Evolutionary conservation across 768 basidiomycete species (phyloP).

Genomic region (Lactarius sp.): DNA sequence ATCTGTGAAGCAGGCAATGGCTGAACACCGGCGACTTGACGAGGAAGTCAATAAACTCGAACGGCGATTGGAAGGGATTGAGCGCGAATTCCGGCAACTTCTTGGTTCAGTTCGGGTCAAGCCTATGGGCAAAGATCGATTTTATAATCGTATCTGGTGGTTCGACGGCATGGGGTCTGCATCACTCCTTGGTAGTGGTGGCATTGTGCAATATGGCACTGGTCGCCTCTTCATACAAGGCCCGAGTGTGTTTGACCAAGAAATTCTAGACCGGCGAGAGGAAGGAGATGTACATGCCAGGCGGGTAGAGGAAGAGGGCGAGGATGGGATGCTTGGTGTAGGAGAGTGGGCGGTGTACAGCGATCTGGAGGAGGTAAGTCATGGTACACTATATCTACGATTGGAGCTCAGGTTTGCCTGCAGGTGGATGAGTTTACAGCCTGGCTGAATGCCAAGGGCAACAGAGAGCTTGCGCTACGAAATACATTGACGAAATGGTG

Average conservation of each 20-base stretch:
- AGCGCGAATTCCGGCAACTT: constrained; percentile 90
- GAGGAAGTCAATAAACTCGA: constrained; percentile 86
- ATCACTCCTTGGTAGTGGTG: constrained; percentile 72
- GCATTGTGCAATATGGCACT: constrained; percentile 77
- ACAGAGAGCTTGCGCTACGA: constrained; percentile 79
- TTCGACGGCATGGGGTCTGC: constrained; percentile 93
- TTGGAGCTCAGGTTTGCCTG: constrained; percentile 5
- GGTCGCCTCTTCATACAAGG: constrained; percentile 93
- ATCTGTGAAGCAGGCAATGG: constrained; percentile 73
- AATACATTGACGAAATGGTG: constrained; percentile 77
- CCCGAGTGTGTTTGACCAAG: constrained; percentile 74
- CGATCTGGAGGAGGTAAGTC: constrained; percentile 77
- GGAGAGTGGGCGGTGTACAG: constrained; percentile 92
- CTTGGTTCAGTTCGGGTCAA: constrained; percentile 81
- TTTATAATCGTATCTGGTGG: constrained; percentile 97
- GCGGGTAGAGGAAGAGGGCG: constrained; percentile 75
- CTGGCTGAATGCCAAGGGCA: constrained; percentile 92
- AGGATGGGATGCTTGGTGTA: constrained; percentile 61
- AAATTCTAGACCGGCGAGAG: constrained; percentile 58
- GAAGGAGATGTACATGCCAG: constrained; percentile 52
- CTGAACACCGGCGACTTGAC: constrained; percentile 78
- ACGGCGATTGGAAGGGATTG: constrained; percentile 77
- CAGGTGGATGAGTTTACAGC: constrained; percentile 79
- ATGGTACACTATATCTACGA: background rate
- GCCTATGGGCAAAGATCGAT: constrained; percentile 87